Percentiles rank a stretch among this genome's conserved stretches.
phyloP scores from a whole-genome alignment of 83 land plant genomes.

The Diphasiastrum complanatum region DNA sequence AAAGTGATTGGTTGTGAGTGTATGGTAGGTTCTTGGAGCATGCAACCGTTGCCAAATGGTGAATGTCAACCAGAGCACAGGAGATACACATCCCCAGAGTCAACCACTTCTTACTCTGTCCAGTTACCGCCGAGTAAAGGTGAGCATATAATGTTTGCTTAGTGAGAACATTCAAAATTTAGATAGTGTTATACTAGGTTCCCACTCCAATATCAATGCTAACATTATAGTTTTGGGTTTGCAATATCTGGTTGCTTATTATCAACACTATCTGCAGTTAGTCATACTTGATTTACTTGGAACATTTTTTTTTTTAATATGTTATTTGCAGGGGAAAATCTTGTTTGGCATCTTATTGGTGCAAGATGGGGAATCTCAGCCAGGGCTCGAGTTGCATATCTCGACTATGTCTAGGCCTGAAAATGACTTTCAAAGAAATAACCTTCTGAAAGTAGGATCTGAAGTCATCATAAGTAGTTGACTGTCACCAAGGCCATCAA shows the following conservation, averaged over 20 bases:
- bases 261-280: too few relatives aligned
- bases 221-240: too few relatives aligned
- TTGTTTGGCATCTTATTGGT: constrained; percentile 21
- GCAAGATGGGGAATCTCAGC: too few relatives aligned
- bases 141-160: constrained; percentile 11
- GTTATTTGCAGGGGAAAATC: constrained; percentile 24
- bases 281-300: neutral
- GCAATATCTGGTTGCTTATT: too few relatives aligned
- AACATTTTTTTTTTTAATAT: neutral
- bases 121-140: constrained; percentile 68
- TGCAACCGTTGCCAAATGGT: constrained; percentile 91
- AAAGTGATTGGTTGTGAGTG: neutral
- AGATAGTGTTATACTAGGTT: neutral
- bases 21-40: constrained; percentile 69
- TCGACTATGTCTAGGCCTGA: too few relatives aligned
- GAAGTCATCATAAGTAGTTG: too few relatives aligned
- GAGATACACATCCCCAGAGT: constrained; percentile 30
- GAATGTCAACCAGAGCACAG: constrained; percentile 44
- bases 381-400: too few relatives aligned
- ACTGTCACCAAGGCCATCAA: too few relatives aligned
- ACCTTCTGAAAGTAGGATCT: too few relatives aligned
- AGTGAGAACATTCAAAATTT: neutral
- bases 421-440: too few relatives aligned
- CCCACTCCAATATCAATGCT: too few relatives aligned
- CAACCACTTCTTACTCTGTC: constrained; percentile 80